phyloP scores from a whole-genome alignment of 2,329 filamentous ascomycete species.

The Fusarium incarnatum region DNA sequence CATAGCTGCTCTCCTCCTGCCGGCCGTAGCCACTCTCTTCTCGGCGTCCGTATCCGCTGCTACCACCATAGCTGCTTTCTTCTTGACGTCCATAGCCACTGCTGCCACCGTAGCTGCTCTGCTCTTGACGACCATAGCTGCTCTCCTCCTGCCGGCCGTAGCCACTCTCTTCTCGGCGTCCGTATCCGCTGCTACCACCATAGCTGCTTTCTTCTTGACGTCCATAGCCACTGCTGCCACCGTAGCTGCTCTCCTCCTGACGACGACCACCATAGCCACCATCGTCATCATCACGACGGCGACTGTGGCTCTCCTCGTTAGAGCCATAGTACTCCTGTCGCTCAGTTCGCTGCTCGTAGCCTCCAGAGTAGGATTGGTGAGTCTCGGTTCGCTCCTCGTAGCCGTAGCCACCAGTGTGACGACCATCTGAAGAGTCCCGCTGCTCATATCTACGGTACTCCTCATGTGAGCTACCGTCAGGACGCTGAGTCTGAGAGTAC shows the following conservation, averaged over 20 bases:
- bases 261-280: slow-evolving; percentile 28
- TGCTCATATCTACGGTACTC: slow-evolving; percentile 74
- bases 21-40: slow-evolving; percentile 31
- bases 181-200: slow-evolving; percentile 12
- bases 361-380: slow-evolving; percentile 62
- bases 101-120: slow-evolving; percentile 1
- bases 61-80: slow-evolving; percentile 22
- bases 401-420: slow-evolving; percentile 61
- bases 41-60: slow-evolving; percentile 5
- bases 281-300: slow-evolving; percentile 43
- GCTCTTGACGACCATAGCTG: too few relatives aligned
- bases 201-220: slow-evolving; percentile 10
- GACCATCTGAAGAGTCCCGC: slow-evolving; percentile 56
- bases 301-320: slow-evolving; percentile 47
- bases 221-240: slow-evolving; percentile 14
- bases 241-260: slow-evolving; percentile 18
- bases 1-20: slow-evolving; percentile 40
- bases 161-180: slow-evolving; percentile 17
- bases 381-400: slow-evolving; percentile 70
- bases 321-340: slow-evolving; percentile 59
- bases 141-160: slow-evolving; percentile 17
- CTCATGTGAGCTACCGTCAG: slow-evolving; percentile 66
- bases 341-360: slow-evolving; percentile 67
- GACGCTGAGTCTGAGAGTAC: slow-evolving; percentile 68
- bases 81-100: slow-evolving; percentile 21